Conservation (phyloP, 208 protist species). For the Trypanosoma grayi region DNA sequence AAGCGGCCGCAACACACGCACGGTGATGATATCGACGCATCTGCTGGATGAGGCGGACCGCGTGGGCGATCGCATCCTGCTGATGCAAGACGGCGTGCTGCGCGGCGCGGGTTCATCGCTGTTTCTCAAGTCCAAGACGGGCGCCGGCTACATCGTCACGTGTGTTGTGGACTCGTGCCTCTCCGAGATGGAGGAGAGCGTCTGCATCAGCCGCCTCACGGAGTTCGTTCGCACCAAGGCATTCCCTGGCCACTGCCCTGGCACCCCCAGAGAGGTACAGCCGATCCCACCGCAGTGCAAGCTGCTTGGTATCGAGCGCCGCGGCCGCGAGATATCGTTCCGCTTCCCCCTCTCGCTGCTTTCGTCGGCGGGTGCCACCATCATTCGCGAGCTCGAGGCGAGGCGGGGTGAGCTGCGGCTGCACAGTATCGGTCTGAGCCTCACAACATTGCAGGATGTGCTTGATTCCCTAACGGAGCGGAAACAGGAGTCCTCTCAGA, state of each 20-base stretch:
- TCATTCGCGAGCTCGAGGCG: conserved; percentile 49
- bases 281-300: conserved; percentile 24
- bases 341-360: conserved; percentile 64
- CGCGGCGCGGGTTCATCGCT: conserved; percentile 62
- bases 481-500: conserved; percentile 13
- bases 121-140: conserved; percentile 78
- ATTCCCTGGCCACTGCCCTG: conserved; percentile 22
- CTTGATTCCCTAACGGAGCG: conserved; percentile 50
- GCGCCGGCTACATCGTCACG: conserved; percentile 66
- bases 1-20: conserved; percentile 36
- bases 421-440: conserved; percentile 53
- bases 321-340: conserved; percentile 69
- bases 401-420: conserved; percentile 40
- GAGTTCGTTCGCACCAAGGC: conserved; percentile 54
- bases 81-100: conserved; percentile 83
- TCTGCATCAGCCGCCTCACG: conserved; percentile 36
- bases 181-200: conserved; percentile 35
- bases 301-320: conserved; percentile 59
- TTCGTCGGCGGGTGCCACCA: conserved; percentile 28
- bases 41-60: conserved; percentile 97
- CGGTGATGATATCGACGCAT: conserved; percentile 86
- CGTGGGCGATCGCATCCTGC: conserved; percentile 91
- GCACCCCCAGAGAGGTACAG: conserved; percentile 17
- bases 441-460: conserved; percentile 85
- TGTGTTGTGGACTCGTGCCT: conserved; percentile 61